Conservation (phyloP, 352 stramenopile genomes). For the Phytophthora sp. region DNA sequence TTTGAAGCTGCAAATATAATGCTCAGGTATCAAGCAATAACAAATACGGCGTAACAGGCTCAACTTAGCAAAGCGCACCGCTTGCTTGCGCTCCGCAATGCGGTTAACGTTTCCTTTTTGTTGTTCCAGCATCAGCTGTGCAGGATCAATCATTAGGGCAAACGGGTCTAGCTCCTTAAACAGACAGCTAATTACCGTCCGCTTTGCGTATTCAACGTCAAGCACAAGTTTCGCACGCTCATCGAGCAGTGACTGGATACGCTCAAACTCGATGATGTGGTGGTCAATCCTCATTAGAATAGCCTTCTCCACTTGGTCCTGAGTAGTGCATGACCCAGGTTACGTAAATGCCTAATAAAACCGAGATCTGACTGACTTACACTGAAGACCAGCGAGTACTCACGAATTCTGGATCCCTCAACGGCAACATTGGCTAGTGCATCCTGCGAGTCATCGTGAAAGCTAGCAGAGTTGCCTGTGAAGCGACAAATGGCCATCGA, state of each 20-base stretch:
- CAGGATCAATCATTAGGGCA: background rate
- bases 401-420: conserved; percentile 26
- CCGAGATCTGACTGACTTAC: too few species aligned
- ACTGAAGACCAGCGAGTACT: conserved; percentile 26
- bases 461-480: conserved; percentile 18
- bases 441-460: conserved; percentile 22
- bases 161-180: background rate
- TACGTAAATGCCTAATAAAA: too few species aligned
- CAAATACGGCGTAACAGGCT: too few species aligned
- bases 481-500: conserved; percentile 36
- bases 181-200: conserved; percentile 39
- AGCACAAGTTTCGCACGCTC: conserved; percentile 58
- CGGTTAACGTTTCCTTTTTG: conserved; percentile 66
- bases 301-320: conserved; percentile 49
- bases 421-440: conserved; percentile 3
- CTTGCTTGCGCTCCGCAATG: conserved; percentile 60
- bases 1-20: conserved; percentile 49
- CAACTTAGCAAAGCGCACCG: too few species aligned
- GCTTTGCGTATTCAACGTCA: conserved; percentile 76
- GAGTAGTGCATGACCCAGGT: too few species aligned
- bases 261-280: conserved; percentile 42
- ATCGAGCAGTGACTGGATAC: conserved; percentile 46
- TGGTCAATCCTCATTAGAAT: conserved; percentile 52
- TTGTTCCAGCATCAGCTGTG: conserved; percentile 56
- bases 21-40: too few species aligned